phyloP scores from a whole-genome alignment of 305 asterid species.

The Stenogyne calaminthoides region DNA sequence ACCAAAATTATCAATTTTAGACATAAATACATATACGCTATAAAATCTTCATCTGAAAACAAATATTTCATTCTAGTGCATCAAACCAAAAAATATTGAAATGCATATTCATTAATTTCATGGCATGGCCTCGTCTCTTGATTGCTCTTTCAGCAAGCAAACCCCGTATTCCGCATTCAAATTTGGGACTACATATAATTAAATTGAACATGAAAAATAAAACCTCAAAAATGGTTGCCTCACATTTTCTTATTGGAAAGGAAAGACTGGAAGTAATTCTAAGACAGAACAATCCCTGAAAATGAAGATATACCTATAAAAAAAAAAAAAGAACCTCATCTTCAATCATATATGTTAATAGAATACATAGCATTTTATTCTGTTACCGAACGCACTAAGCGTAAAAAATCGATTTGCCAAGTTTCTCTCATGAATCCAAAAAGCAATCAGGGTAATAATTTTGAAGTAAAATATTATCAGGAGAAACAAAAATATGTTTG shows the following conservation, averaged over 20 bases:
- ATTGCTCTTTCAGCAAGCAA: neutral
- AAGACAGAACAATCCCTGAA: neutral
- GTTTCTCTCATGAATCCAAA: conserved; percentile 1
- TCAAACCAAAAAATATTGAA: neutral
- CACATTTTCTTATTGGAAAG: neutral
- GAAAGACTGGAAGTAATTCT: neutral
- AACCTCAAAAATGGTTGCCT: neutral
- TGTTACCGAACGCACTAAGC: neutral
- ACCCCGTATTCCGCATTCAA: neutral
- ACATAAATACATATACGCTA: neutral
- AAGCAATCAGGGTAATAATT: neutral
- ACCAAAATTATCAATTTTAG: neutral
- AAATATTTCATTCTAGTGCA: neutral
- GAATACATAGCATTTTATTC: neutral
- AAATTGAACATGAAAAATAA: neutral
- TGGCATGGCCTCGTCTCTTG: neutral
- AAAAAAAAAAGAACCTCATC: neutral
- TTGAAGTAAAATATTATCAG: neutral
- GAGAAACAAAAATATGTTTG: neutral
- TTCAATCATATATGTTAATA: neutral
- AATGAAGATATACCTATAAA: neutral
- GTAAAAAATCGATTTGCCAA: neutral
- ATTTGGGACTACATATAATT: neutral
- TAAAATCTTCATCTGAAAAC: neutral
- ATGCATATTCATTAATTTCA: conserved; percentile 2